phyloP scores from a whole-genome alignment of 306 rosid genomes.

The Datisca glomerata region DNA sequence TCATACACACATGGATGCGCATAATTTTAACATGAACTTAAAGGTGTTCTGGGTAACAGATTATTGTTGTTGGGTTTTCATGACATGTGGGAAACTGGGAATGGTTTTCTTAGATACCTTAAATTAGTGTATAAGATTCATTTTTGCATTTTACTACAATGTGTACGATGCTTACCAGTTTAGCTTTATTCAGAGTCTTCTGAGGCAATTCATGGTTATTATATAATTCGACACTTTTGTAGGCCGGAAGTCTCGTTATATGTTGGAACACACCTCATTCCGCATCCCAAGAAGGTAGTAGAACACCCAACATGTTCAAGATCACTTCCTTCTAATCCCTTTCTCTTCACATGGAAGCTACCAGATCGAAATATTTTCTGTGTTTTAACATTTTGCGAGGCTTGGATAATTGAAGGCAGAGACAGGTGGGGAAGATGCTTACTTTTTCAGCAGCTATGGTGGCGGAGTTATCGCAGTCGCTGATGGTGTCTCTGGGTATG shows the following conservation, averaged over 20 bases:
- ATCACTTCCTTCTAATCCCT: background rate
- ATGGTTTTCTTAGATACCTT: no score
- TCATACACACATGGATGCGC: background rate
- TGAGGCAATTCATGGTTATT: background rate
- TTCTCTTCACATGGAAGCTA: no score
- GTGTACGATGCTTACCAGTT: background rate
- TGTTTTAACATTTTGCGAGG: conserved; percentile 5
- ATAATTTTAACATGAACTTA: no score
- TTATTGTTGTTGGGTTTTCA: no score
- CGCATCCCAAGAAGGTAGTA: conserved; percentile 84
- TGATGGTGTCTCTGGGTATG: conserved; percentile 97
- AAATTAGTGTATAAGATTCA: no score
- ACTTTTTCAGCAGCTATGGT: conserved; percentile 50
- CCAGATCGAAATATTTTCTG: background rate
- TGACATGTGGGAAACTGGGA: no score
- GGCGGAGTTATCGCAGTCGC: conserved; percentile 90
- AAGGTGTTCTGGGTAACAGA: no score
- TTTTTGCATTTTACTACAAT: background rate
- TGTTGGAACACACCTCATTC: conserved; percentile 76
- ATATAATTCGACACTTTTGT: conserved; percentile 13
- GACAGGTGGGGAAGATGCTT: conserved; percentile 95
- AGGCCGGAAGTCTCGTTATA: conserved; percentile 60
- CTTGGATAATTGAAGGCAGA: conserved; percentile 41
- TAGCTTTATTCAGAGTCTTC: background rate
- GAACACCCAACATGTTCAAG: background rate